These are phyloP conservation scores for Holtermanniella nyarrowii DNA, from an alignment of 768 basidiomycete genomes.

Conservation along the genomic window DNA sequence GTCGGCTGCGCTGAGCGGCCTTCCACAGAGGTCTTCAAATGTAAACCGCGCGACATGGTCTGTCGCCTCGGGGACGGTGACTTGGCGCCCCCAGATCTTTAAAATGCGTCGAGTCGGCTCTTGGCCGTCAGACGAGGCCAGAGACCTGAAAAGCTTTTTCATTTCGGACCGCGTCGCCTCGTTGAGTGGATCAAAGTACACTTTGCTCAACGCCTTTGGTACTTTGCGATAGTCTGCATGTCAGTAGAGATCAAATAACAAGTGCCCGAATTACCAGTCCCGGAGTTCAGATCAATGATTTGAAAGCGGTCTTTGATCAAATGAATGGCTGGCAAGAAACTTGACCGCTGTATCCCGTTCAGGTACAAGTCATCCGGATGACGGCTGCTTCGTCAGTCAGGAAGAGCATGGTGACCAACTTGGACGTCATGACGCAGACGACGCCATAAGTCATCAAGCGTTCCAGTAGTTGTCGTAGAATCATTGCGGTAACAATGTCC, in stretches of 20 bases:
- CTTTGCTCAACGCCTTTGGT: constrained; percentile 82
- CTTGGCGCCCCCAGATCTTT: constrained; percentile 79
- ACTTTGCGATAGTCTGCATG: constrained; percentile 80
- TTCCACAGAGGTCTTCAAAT: constrained; percentile 77
- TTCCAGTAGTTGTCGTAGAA: constrained; percentile 79
- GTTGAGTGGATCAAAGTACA: constrained; percentile 77
- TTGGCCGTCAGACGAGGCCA: constrained; percentile 40
- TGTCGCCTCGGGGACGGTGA: constrained; percentile 69
- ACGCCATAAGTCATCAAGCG: constrained; percentile 77
- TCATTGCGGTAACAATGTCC: constrained; percentile 98
- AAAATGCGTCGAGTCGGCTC: constrained; percentile 56
- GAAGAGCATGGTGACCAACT: constrained; percentile 51
- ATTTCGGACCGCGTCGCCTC: constrained; percentile 59
- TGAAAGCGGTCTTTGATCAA: constrained; percentile 77
- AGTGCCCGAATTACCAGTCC: constrained; percentile 54
- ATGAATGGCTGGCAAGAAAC: constrained; percentile 90
- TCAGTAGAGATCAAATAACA: constrained; percentile 2
- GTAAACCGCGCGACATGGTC: constrained; percentile 70
- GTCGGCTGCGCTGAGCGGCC: constrained; percentile 85
- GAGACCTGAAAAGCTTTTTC: constrained; percentile 67
- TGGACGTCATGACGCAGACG: constrained; percentile 91
- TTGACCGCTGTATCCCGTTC: constrained; percentile 92
- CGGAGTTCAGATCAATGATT: constrained; percentile 89
- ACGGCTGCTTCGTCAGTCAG: constrained; percentile 51
- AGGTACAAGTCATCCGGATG: constrained; percentile 96